Percentiles rank a stretch among this genome's conserved stretches.
These are phyloP conservation scores for Lachancea fermentati DNA, from an alignment of 805 yeast genomes.

Conservation along the genomic window DNA sequence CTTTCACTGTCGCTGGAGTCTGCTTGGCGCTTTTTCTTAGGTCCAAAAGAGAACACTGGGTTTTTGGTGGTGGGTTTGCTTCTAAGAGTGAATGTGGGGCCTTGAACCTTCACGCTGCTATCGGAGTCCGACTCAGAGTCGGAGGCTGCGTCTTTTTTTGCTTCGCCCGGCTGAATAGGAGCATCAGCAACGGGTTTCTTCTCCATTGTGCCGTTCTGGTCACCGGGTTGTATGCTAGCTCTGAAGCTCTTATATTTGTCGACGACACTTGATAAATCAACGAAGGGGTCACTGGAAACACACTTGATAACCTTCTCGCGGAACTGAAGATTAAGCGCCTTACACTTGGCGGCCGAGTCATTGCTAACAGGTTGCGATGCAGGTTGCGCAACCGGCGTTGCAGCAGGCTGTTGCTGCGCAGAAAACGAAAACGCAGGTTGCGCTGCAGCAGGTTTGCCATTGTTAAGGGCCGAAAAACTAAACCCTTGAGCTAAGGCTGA, in stretches of 20 bases:
- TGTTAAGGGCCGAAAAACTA: background rate
- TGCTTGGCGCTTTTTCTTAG: slow-evolving; percentile 19
- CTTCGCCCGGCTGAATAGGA: background rate
- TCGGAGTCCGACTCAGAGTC: slow-evolving; percentile 41
- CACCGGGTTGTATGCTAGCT: background rate
- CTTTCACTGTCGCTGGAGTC: slow-evolving; percentile 31
- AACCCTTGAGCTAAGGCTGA: slow-evolving; percentile 18
- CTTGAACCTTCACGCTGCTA: slow-evolving; percentile 62
- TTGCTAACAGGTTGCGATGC: slow-evolving; percentile 1
- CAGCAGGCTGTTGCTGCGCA: slow-evolving; percentile 7
- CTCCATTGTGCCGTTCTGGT: slow-evolving; percentile 16
- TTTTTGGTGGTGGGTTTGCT: slow-evolving; percentile 44
- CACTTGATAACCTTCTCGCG: slow-evolving; percentile 41
- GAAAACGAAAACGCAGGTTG: slow-evolving; percentile 7
- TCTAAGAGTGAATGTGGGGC: slow-evolving; percentile 56
- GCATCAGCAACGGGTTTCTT: slow-evolving; percentile 18
- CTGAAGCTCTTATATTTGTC: slow-evolving; percentile 53
- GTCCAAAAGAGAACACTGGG: slow-evolving; percentile 45
- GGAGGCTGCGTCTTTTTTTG: background rate
- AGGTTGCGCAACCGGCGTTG: background rate
- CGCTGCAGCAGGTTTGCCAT: slow-evolving; percentile 3
- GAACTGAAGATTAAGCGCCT: slow-evolving; percentile 63
- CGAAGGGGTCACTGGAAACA: slow-evolving; percentile 41
- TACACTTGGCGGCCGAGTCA: slow-evolving; percentile 16
- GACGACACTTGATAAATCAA: slow-evolving; percentile 50